phyloP scores from a whole-genome alignment of 2,329 filamentous ascomycete species.

The Aspergillus felis region DNA sequence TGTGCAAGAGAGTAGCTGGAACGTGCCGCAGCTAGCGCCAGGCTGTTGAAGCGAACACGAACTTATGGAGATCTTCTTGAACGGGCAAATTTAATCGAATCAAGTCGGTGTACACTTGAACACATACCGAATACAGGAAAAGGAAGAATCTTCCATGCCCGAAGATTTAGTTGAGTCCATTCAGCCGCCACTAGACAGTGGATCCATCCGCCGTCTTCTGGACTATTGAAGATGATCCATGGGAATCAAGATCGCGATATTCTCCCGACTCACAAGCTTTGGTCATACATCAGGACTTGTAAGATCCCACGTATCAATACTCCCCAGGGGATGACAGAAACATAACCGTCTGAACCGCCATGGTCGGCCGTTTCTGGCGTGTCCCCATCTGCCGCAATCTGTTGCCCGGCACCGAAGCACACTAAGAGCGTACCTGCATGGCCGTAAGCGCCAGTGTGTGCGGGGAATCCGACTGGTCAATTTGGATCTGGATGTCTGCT shows the following conservation, averaged over 20 bases:
- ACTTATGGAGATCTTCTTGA: not conserved
- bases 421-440: not conserved
- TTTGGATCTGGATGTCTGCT: not conserved
- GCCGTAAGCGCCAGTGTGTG: not conserved
- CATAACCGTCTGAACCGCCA: not conserved
- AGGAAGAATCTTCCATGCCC: no score
- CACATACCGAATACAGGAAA: not conserved
- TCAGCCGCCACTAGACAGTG: not conserved
- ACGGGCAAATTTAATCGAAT: not conserved
- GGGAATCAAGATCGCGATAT: not conserved
- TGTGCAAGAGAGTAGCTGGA: not conserved
- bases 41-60: not conserved
- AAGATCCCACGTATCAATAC: not conserved
- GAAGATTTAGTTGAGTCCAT: not conserved
- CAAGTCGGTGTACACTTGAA: not conserved
- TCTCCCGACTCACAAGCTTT: not conserved
- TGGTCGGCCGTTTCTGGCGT: not conserved
- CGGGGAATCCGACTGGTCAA: not conserved
- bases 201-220: not conserved
- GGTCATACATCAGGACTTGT: not conserved
- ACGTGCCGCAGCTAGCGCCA: conserved; percentile 11
- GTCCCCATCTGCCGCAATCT: not conserved
- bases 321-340: not conserved
- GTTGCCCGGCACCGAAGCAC: not conserved
- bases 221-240: not conserved